Percentiles rank a stretch among this genome's conserved stretches.
phyloP scores from a whole-genome alignment of 2,329 filamentous ascomycete genomes.

The Aspergillus ruber region DNA sequence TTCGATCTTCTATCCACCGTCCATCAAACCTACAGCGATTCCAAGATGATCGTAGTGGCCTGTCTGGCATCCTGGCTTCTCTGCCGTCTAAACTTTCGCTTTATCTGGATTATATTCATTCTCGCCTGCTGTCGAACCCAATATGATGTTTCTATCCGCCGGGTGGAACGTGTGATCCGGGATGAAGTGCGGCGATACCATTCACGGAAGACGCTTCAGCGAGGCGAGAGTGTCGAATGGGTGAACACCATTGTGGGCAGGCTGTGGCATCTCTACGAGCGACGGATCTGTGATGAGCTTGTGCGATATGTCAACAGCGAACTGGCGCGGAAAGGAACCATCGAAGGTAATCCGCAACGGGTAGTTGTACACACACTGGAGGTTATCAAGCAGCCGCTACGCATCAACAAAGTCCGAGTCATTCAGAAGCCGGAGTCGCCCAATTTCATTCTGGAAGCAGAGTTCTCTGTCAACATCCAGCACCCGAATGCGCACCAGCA shows the following conservation, averaged over 20 bases:
- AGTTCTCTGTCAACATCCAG: conserved; percentile 7
- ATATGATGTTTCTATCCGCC: conserved; percentile 5
- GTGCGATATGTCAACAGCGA: conserved; percentile 10
- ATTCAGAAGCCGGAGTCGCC: conserved; percentile 4
- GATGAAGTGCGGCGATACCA: conserved; percentile 11
- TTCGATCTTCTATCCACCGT: background rate
- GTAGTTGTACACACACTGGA: conserved; percentile 10
- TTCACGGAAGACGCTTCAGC: conserved; percentile 4
- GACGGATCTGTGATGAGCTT: conserved; percentile 6
- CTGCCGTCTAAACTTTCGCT: conserved; percentile 7
- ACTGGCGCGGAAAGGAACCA: conserved; percentile 4
- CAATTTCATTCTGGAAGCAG: conserved; percentile 10
- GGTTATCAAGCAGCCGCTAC: conserved; percentile 8
- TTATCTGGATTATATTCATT: conserved; percentile 8
- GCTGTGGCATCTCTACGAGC: conserved; percentile 12
- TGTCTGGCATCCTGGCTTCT: conserved; percentile 10
- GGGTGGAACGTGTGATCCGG: conserved; percentile 8
- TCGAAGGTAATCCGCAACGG: conserved; percentile 2
- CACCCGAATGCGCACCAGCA: conserved; percentile 2
- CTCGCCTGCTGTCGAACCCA: conserved; percentile 11
- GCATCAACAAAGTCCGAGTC: conserved; percentile 4
- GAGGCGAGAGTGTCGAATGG: conserved; percentile 11
- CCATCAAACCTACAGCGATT: conserved; percentile 11
- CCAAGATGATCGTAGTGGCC: conserved; percentile 10
- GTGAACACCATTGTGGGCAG: conserved; percentile 6